A percentile compares a stretch with the other conserved stretches of the same genome.
Conservation (phyloP, 805 yeast species). For the Diddensiella caesifluorescens region DNA sequence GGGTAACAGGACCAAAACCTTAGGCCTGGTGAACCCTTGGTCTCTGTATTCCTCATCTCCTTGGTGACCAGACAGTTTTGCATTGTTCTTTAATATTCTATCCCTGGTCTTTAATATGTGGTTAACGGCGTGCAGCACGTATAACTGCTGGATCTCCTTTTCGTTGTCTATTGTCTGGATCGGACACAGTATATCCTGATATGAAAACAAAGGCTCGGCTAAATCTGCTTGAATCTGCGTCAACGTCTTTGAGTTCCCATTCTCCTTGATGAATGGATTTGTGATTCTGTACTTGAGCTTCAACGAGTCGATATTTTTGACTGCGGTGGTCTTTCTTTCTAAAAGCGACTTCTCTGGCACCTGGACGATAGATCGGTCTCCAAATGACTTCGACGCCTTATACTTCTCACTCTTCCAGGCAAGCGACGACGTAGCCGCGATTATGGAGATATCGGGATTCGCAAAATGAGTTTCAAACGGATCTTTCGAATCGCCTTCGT, state of each 20-base stretch:
- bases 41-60: constrained; percentile 67
- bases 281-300: constrained; percentile 21
- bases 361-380: constrained; percentile 19
- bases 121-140: constrained; percentile 67
- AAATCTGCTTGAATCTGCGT: constrained; percentile 46
- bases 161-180: constrained; percentile 47
- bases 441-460: constrained; percentile 31
- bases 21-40: constrained; percentile 94
- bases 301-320: constrained; percentile 3
- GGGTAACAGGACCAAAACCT: constrained; percentile 75
- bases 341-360: constrained; percentile 9
- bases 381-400: constrained; percentile 21
- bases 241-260: constrained; percentile 28
- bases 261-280: constrained; percentile 18
- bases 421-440: constrained; percentile 28
- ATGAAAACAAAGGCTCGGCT: constrained; percentile 61
- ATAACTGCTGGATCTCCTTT: constrained; percentile 53
- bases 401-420: constrained; percentile 14
- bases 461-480: constrained; percentile 78
- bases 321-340: not conserved
- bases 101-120: constrained; percentile 87
- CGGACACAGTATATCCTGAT: constrained; percentile 66
- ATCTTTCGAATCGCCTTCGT: constrained; percentile 45
- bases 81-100: constrained; percentile 70
- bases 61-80: constrained; percentile 43